Evolutionary conservation across 2,329 filamentous ascomycete genomes (phyloP).

Genomic region (Ramularia endophylla): DNA sequence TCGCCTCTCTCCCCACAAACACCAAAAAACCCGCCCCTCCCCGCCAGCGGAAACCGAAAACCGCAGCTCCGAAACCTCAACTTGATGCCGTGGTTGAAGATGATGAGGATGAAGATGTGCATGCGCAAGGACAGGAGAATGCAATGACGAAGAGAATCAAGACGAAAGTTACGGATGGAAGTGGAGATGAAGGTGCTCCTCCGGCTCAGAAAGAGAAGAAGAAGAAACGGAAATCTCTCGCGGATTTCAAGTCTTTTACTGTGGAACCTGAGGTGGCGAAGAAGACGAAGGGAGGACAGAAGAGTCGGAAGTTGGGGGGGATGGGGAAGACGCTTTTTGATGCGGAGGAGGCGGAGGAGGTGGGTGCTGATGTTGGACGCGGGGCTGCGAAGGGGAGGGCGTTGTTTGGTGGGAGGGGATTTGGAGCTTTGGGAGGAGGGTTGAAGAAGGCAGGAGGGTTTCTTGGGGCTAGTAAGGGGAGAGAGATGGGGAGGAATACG

Average conservation of each 20-base stretch:
- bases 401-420: slow-evolving; percentile 27
- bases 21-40: slow-evolving; percentile 33
- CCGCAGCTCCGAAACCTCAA: slow-evolving; percentile 19
- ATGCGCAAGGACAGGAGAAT: slow-evolving; percentile 34
- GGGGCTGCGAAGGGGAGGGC: slow-evolving; percentile 10
- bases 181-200: slow-evolving; percentile 29
- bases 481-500: not conserved
- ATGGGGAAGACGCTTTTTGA: slow-evolving; percentile 35
- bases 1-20: slow-evolving; percentile 41
- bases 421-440: slow-evolving; percentile 27
- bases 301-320: slow-evolving; percentile 34
- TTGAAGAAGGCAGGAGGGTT: slow-evolving; percentile 24
- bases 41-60: slow-evolving; percentile 34
- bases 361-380: slow-evolving; percentile 16
- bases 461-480: slow-evolving; percentile 21
- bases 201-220: slow-evolving; percentile 27
- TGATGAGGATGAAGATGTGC: slow-evolving; percentile 33
- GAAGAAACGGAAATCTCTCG: slow-evolving; percentile 41
- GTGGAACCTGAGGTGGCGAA: slow-evolving; percentile 25
- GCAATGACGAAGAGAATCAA: slow-evolving; percentile 33
- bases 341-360: slow-evolving; percentile 30
- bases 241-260: slow-evolving; percentile 37
- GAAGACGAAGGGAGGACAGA: slow-evolving; percentile 28
- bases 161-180: slow-evolving; percentile 31
- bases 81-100: slow-evolving; percentile 41